Conservation (phyloP, 202 grass and related monocot genomes). For the Zoysia matrella region DNA sequence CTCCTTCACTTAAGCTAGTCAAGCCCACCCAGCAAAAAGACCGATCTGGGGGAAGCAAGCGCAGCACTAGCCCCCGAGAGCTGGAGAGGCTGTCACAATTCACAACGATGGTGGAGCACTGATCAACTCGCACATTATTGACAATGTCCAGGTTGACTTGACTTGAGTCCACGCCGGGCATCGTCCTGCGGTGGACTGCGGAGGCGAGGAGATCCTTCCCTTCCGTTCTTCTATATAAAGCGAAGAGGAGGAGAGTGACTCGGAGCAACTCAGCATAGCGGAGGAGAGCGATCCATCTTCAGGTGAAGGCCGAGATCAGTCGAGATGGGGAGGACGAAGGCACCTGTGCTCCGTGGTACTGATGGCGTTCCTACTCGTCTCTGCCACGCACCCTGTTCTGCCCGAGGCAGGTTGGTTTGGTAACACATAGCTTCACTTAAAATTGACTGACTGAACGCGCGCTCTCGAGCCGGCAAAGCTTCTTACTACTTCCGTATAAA, state of each 20-base stretch:
- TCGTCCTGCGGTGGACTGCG: too few species aligned
- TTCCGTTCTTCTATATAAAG: slow-evolving; percentile 5
- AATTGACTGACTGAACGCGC: too few species aligned
- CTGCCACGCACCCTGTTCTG: not conserved
- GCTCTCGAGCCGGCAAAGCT: too few species aligned
- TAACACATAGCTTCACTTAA: too few species aligned
- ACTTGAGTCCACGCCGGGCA: not conserved
- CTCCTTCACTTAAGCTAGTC: not conserved
- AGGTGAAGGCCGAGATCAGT: not conserved
- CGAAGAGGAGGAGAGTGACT: too few species aligned
- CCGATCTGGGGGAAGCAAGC: not conserved
- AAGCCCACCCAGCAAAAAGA: not conserved
- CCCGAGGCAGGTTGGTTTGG: slow-evolving; percentile 14
- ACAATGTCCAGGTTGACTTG: not conserved
- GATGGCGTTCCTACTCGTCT: slow-evolving; percentile 10
- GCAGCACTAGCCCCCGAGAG: not conserved
- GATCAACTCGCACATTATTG: too few species aligned
- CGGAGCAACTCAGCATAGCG: too few species aligned
- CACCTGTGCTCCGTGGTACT: not conserved
- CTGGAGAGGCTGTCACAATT: not conserved
- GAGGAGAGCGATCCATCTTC: too few species aligned
- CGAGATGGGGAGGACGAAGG: slow-evolving; percentile 10
- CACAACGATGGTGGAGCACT: too few species aligned
- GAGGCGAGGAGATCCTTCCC: too few species aligned
- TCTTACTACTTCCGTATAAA: too few species aligned